Conservation (phyloP, 345 rosid genomes). For the Eutrema japonicum region DNA sequence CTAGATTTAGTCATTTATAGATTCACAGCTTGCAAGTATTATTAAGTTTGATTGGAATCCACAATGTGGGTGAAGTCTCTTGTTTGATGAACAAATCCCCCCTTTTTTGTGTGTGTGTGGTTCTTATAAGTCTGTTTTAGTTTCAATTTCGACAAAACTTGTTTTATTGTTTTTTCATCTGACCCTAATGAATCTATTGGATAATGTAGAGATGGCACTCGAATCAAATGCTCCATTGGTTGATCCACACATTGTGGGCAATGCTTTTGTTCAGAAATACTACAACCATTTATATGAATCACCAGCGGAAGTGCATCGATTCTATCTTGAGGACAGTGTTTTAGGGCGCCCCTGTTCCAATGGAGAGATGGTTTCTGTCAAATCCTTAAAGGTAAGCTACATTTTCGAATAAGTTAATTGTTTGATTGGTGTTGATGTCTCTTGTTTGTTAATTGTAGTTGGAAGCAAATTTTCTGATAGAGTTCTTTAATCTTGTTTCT, state of each 20-base stretch:
- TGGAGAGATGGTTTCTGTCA: constrained; percentile 71
- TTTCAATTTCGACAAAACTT: not conserved
- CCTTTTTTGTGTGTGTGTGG: not conserved
- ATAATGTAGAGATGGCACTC: constrained; percentile 52
- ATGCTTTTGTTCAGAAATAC: constrained; percentile 71
- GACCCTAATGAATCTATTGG: constrained; percentile 2
- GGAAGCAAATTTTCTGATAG: constrained; percentile 17
- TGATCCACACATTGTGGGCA: constrained; percentile 61
- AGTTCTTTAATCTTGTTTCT: constrained; percentile 27
- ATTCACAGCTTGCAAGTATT: not conserved
- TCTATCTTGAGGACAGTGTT: constrained; percentile 70
- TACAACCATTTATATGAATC: constrained; percentile 55
- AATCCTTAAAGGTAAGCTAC: constrained; percentile 55
- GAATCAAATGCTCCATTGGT: constrained; percentile 51
- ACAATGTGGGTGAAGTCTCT: not conserved
- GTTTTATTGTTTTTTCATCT: constrained; percentile 4
- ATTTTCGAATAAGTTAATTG: not conserved
- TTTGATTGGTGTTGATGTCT: not conserved
- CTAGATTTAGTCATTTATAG: not conserved
- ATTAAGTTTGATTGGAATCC: not conserved
- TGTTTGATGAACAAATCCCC: not conserved
- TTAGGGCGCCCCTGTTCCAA: constrained; percentile 63
- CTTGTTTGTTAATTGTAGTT: not conserved
- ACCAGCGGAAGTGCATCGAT: constrained; percentile 58
- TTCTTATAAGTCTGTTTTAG: not conserved